These are phyloP conservation scores for Fusarium verticillioides DNA, from an alignment of 2,329 filamentous ascomycete species.

Conservation along the genomic window DNA sequence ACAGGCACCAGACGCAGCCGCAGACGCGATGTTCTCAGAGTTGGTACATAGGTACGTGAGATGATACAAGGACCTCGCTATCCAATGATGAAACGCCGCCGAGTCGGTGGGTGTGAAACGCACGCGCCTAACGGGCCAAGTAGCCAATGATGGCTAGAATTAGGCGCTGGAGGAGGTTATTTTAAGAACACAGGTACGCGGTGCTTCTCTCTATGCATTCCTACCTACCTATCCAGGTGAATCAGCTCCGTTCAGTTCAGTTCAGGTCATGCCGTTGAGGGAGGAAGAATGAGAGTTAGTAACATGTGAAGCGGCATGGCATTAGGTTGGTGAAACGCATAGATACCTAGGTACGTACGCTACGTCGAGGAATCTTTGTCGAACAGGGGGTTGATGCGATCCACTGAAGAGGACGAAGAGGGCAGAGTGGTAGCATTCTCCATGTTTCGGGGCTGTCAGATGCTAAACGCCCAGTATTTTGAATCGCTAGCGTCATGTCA, in stretches of 20 bases:
- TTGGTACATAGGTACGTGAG: not conserved
- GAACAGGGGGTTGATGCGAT: not conserved
- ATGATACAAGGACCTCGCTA: slow-evolving; percentile 31
- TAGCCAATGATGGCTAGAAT: slow-evolving; percentile 43
- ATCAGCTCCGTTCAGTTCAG: not conserved
- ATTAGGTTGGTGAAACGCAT: slow-evolving; percentile 19
- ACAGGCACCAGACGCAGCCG: slow-evolving; percentile 41
- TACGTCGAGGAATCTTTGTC: slow-evolving; percentile 1
- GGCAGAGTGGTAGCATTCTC: slow-evolving; percentile 4
- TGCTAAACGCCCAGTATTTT: slow-evolving; percentile 7
- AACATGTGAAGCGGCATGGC: not conserved
- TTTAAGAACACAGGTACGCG: slow-evolving; percentile 16
- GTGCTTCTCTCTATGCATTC: not conserved
- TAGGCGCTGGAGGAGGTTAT: slow-evolving; percentile 45
- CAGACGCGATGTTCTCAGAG: slow-evolving; percentile 8
- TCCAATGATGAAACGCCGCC: slow-evolving; percentile 44
- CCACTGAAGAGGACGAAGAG: not conserved
- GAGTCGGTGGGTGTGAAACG: slow-evolving; percentile 44
- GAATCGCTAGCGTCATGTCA: slow-evolving; percentile 25
- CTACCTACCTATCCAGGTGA: not conserved
- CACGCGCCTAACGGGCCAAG: slow-evolving; percentile 34
- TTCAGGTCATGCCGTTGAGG: not conserved
- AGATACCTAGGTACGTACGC: not conserved
- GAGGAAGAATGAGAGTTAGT: not conserved
- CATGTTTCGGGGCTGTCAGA: slow-evolving; percentile 25